Conservation (phyloP, 23 red algal genomes). For the Gracilaria gracilis region DNA sequence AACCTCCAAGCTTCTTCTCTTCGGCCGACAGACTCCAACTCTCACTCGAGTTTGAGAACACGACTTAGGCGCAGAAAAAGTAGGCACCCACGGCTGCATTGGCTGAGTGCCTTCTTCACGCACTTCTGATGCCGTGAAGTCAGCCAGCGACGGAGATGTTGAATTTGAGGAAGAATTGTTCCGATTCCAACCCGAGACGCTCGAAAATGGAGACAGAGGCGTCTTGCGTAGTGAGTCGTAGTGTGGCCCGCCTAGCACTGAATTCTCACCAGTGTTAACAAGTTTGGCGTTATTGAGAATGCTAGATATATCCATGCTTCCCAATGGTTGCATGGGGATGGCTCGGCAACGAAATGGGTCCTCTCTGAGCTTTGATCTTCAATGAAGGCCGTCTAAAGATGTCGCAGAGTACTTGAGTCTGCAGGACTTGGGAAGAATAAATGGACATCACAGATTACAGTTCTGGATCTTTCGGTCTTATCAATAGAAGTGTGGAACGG, state of each 20-base stretch:
- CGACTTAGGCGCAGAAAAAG: not conserved
- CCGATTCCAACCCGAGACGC: not conserved
- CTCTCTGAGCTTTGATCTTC: too few species aligned
- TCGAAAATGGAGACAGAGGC: slow-evolving; percentile 19
- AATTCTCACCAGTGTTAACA: too few species aligned
- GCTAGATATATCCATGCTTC: slow-evolving; percentile 12
- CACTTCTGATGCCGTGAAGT: not conserved
- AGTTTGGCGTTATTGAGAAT: slow-evolving; percentile 1
- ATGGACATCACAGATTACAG: too few species aligned
- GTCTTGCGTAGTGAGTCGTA: not conserved
- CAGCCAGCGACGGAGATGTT: not conserved
- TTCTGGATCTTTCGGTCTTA: too few species aligned
- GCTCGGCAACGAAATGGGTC: not conserved
- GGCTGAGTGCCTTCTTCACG: not conserved
- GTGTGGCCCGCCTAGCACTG: too few species aligned
- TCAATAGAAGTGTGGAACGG: too few species aligned
- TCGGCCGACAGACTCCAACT: not conserved
- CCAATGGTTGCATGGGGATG: not conserved
- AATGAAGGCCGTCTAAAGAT: too few species aligned
- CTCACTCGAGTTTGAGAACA: not conserved
- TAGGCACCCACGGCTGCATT: not conserved
- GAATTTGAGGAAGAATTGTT: not conserved
- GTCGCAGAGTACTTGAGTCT: too few species aligned
- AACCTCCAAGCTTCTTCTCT: not conserved
- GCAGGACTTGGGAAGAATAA: too few species aligned